These are phyloP conservation scores for Avena insularis DNA, from an alignment of 176 grass and related monocot genomes.

Conservation along the genomic window DNA sequence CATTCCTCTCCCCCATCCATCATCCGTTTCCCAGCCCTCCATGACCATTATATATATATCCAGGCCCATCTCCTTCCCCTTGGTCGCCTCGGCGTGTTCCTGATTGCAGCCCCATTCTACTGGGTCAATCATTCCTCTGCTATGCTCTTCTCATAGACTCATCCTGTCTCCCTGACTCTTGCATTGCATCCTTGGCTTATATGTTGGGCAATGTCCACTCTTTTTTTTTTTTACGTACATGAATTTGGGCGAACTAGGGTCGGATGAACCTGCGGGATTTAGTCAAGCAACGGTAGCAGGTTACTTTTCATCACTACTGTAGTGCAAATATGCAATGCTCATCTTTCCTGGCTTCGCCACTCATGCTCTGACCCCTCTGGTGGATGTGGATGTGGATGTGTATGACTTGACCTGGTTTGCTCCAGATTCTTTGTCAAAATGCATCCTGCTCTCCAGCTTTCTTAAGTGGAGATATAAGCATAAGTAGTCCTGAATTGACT, in stretches of 20 bases:
- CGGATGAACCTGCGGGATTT: neutral
- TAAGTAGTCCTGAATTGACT: neutral
- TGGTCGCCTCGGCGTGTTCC: neutral
- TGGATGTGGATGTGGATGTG: neutral
- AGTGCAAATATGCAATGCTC: neutral
- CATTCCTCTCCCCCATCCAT: neutral
- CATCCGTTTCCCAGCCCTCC: slow-evolving; percentile 23
- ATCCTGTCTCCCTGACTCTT: neutral
- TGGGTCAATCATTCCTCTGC: slow-evolving; percentile 1
- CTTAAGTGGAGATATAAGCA: neutral
- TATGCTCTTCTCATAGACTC: neutral
- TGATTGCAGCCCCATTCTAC: neutral
- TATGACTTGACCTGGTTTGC: neutral
- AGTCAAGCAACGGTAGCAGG: neutral
- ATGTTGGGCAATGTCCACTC: neutral
- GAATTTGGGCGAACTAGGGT: no score
- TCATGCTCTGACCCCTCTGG: neutral
- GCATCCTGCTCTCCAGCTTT: neutral
- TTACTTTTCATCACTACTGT: neutral
- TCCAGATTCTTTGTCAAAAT: neutral
- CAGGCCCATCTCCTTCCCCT: neutral
- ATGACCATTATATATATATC: neutral
- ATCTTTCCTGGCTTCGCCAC: neutral
- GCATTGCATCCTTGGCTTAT: neutral
- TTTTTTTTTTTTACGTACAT: neutral